Base-by-base conservation (phyloP, 805 yeast species). In the Saccharomycopsis lassenensis region DNA sequence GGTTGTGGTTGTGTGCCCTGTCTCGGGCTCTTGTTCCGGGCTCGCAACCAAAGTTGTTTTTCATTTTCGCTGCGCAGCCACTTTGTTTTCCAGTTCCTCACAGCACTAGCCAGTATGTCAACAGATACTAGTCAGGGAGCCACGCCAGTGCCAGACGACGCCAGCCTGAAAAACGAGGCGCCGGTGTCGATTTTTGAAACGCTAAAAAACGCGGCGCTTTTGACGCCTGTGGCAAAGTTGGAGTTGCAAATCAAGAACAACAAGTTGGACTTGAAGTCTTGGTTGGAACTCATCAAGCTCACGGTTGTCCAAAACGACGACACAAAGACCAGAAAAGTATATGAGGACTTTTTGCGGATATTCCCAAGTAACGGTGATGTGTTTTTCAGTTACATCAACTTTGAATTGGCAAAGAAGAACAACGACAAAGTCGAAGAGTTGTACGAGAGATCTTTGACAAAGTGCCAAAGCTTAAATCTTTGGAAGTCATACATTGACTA, bases 401-500 rank as follows among this genome's bases (percentile, higher is more conserved):
- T 69, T 47, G 83, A 77, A 51, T 54, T 77, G 40, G 67, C 65
- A 32, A 62, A 78, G 45, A 78, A 76, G 34, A 87, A 82, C 45
- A 74, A 73, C 50, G 65, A 69, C 24, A 62, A 60, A 34, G 91
- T 77, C 12, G 93, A 82, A 50, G 61, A 63, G 30, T 55, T 84
- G 15, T 79, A 85, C 48, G 63, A 72, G 5, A 62, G 76, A 35
- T 73, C 84, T 50, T 63, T 87, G 29, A 67, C 76, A 2, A 63
- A 65, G 22, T 67, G 77, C 14, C 72, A 69, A 35, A 74, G 79
- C 47, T 75, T 85, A 19, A 68, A 69, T 17, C 57, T 89, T 18
- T 89, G 94, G 78, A 64, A 74, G 37, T 58, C 70, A n/a, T 89
- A 89, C 55, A 68, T 91, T 20, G 71, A 69, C 31, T 84, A 82